Percentiles rank a stretch among this genome's conserved stretches.
Evolutionary conservation across 257 asterid species (phyloP).

Genomic region (Gynochthodes officinalis): DNA sequence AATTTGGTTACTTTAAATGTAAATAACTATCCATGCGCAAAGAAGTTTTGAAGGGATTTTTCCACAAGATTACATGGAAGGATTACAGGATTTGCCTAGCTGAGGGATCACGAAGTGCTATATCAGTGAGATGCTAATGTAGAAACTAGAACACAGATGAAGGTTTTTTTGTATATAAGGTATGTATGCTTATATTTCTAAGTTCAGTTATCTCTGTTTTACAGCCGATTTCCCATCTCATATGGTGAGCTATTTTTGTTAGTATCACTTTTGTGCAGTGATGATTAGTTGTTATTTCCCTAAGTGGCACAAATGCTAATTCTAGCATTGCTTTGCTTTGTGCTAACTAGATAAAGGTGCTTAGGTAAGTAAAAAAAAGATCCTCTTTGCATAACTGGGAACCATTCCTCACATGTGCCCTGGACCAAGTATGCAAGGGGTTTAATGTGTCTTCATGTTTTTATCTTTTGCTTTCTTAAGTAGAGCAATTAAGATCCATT

Average conservation of each 20-base stretch:
- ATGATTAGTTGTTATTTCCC: neutral
- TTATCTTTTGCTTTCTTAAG: neutral
- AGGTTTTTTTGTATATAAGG: constrained; percentile 5
- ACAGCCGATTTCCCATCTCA: neutral
- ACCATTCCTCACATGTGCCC: neutral
- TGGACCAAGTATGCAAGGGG: neutral
- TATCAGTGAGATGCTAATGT: neutral
- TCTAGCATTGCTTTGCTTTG: neutral
- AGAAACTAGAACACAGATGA: neutral
- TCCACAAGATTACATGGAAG: constrained; percentile 10
- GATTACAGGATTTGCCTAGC: constrained; percentile 1
- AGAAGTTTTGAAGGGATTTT: constrained; percentile 12
- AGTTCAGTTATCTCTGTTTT: neutral
- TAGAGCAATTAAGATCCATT: neutral
- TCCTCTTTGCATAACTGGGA: neutral
- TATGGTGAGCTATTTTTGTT: neutral
- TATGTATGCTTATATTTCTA: neutral
- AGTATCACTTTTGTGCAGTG: neutral
- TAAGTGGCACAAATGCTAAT: neutral
- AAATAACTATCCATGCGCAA: neutral
- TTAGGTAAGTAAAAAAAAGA: neutral
- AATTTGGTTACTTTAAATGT: neutral
- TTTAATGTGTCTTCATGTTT: neutral
- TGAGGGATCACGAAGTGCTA: neutral
- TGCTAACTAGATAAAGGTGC: neutral